Percentiles rank a stretch among this genome's conserved stretches.
phyloP scores from a whole-genome alignment of 352 stramenopile genomes.

The Globisporangium carolinianum region DNA sequence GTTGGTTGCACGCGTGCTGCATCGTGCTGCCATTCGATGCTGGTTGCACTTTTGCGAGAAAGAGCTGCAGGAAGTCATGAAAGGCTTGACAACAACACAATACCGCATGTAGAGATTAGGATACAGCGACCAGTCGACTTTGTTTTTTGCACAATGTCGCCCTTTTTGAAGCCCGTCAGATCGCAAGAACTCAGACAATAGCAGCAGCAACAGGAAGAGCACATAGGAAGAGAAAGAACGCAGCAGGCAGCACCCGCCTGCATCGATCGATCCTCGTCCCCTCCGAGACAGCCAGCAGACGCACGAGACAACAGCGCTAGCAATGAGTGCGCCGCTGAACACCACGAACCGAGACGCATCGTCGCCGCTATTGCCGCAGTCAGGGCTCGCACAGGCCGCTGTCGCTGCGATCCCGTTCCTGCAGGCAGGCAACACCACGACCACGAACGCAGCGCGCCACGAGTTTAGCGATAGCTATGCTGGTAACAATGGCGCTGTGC shows the following conservation, averaged over 20 bases:
- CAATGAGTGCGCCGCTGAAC: constrained; percentile 7
- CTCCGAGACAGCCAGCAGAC: neutral
- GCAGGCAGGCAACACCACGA: constrained; percentile 10
- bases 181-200: neutral
- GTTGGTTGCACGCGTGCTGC: neutral
- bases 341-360: constrained; percentile 10
- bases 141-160: too few species aligned
- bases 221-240: neutral
- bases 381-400: constrained; percentile 36
- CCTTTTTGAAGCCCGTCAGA: too few species aligned
- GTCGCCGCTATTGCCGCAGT: constrained; percentile 54
- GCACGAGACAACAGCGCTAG: neutral
- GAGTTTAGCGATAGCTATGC: constrained; percentile 6
- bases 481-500: neutral
- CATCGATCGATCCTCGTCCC: neutral
- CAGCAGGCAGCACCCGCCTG: neutral
- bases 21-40: neutral
- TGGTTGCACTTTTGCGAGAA: too few species aligned
- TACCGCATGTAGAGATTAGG: too few species aligned
- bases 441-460: neutral
- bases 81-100: too few species aligned
- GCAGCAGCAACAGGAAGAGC: neutral
- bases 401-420: constrained; percentile 43
- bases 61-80: too few species aligned
- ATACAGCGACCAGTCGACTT: too few species aligned